phyloP scores from a whole-genome alignment of 805 yeast genomes.

The Saccharomyces kudriavzevii region DNA sequence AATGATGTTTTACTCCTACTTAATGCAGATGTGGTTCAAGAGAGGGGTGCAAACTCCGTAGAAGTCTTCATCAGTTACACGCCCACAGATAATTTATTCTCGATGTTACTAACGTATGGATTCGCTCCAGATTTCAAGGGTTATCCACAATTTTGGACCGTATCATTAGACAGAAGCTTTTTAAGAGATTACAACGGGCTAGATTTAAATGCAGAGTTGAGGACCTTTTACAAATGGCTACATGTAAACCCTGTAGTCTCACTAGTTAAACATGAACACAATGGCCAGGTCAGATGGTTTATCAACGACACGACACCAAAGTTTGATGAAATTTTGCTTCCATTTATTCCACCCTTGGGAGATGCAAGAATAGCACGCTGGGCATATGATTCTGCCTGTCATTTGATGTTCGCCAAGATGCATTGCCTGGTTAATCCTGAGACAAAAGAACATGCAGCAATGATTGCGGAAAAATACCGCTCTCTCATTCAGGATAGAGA shows the following conservation, averaged over 20 bases:
- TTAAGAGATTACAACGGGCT: conserved; percentile 1
- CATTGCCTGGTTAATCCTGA: neutral
- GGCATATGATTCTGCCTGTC: conserved; percentile 7
- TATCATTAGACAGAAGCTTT: conserved; percentile 16
- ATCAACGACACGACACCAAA: conserved; percentile 12
- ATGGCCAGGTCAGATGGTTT: conserved; percentile 6
- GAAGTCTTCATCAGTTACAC: conserved; percentile 42
- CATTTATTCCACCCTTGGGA: conserved; percentile 9
- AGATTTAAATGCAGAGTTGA: conserved; percentile 9
- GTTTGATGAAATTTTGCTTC: conserved; percentile 12
- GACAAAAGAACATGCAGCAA: neutral
- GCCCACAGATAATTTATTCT: conserved; percentile 35
- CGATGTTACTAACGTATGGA: conserved; percentile 38
- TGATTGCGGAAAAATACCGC: conserved; percentile 3
- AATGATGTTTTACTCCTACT: conserved; percentile 38
- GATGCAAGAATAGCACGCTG: conserved; percentile 6
- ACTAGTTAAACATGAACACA: conserved; percentile 26
- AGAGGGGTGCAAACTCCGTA: conserved; percentile 2
- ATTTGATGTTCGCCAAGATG: conserved; percentile 8
- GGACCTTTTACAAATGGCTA: conserved; percentile 31
- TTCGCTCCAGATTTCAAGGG: conserved; percentile 34
- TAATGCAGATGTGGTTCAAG: conserved; percentile 8
- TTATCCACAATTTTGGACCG: conserved; percentile 7
- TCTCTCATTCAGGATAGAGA: conserved; percentile 4
- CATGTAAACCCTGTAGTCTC: conserved; percentile 36